Evolutionary conservation across 306 rosid species (phyloP), one percentile per base, ranked within the genome.

Genomic region (Canavalia gladiata): DNA sequence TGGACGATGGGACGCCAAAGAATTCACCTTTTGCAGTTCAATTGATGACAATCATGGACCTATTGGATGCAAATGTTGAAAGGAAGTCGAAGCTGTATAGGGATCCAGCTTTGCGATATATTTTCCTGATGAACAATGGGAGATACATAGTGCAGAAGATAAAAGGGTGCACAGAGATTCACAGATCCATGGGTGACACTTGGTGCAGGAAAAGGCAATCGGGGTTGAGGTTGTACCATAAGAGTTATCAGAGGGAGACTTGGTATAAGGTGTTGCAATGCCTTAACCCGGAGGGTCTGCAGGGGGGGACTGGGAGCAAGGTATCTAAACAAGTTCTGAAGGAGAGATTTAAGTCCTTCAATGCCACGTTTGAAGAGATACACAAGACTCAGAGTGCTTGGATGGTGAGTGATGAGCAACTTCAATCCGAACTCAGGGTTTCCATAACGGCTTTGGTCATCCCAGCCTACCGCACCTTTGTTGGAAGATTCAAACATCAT

Each of bases 101-200:
- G 34, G 91, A 90, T 51, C 51, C 60, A 0, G 75, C 96, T 8
- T 80, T 94, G 18, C 78, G 93, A 0, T 82, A 62, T 84, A 52
- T 94, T 2, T 94, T 94, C 79, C 51, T 94, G 81, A 94, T 94
- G 98, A 94, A 94, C 84, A 94, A 92, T 67, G 93, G 96, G 41
- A 86, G 98, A 34, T 94, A 94, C 81, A 86, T 90, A n/a, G 84
- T 82, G 13, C 97, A 94, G 73, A 94, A 92, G 84, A 82, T 90
- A 2, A 94, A 92, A 82, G 96, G 92, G 34, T 90, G 94, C 0
- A 3, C 0, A 1, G 94, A 87, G 79, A 87, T 90, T 55, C 90
- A 85, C 39, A 87, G 86, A 3, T 68, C 78, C 25, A 85, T 94
- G 92, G 98, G 96, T 0, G 90, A 92, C 54, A 87, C 87, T 35